These are phyloP conservation scores for Ampelomyces quisqualis DNA, from an alignment of 2,329 filamentous ascomycete species.

Conservation along the genomic window DNA sequence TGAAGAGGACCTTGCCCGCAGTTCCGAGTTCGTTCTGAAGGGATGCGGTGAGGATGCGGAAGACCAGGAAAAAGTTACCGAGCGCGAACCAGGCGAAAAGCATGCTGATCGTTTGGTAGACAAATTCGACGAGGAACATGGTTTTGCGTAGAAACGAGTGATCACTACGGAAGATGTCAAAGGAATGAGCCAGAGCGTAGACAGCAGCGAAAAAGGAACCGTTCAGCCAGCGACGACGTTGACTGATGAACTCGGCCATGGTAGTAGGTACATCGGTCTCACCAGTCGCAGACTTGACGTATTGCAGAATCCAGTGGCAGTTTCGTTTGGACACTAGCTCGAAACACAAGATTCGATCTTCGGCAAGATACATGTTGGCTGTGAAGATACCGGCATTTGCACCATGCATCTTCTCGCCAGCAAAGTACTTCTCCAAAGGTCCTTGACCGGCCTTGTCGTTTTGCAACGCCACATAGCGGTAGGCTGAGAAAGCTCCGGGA, in stretches of 20 bases:
- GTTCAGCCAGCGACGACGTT: conserved; percentile 95
- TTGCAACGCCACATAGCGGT: conserved; percentile 89
- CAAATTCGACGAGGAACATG: conserved; percentile 88
- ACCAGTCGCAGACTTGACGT: conserved; percentile 95
- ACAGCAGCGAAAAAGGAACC: conserved; percentile 97
- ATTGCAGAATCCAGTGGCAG: conserved; percentile 95
- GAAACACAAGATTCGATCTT: conserved; percentile 98
- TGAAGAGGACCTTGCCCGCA: conserved; percentile 75
- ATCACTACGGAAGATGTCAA: conserved; percentile 91
- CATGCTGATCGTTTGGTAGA: conserved; percentile 95
- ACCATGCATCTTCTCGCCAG: conserved; percentile 93
- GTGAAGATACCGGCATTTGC: conserved; percentile 94
- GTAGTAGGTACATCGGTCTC: conserved; percentile 96
- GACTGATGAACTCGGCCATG: conserved; percentile 91
- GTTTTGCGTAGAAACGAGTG: conserved; percentile 85
- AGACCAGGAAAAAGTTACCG: conserved; percentile 98
- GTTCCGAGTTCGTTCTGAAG: conserved; percentile 76
- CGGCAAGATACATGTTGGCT: conserved; percentile 98
- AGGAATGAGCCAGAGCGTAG: conserved; percentile 92
- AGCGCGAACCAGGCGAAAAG: conserved; percentile 98
- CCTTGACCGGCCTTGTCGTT: conserved; percentile 95
- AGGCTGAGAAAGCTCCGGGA: conserved; percentile 97
- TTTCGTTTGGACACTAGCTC: conserved; percentile 97
- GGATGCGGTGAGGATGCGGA: conserved; percentile 91
- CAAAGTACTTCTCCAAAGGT: conserved; percentile 93